Base-by-base conservation (phyloP, 345 rosid genomes). In the Geranium rotundifolium region DNA sequence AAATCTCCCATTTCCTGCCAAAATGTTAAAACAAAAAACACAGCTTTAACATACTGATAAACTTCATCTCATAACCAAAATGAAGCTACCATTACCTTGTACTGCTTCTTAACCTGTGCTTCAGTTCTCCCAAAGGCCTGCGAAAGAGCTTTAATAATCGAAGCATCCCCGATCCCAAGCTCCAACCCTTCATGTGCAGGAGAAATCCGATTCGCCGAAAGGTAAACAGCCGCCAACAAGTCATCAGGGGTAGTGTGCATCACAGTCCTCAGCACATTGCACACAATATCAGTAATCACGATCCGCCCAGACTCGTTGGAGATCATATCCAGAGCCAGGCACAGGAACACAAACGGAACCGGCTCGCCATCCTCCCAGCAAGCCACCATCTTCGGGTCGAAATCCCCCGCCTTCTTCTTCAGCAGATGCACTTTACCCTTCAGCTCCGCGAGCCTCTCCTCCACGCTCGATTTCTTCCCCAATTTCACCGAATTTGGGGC, bases 181-280 rank as follows among this genome's bases (percentile, higher is more conserved):
- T 90, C 97, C 63, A 90, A 52, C n/a, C 97, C 99, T 64, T 90
- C 92, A 54, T 90, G 97, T 17, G 97, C 87, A 5, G 99, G 90
- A 0, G 97, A 91, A 68, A 93, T 68, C 80, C 79, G 81, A 68
- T 86, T 83, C 1, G 91, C 96, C 29, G 85, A 67, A 62, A 90
- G 78, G 72, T 87, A 90, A 27, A 93, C 95, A 19, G 75, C 75
- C 0, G 88, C 75, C 19, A 80, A 64, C 84, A 90, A 80, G 77
- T 90, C 99, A 13, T 81, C 95, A 0, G 97, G 92, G 18, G 89
- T 83, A 0, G 84, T 86, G 15, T 71, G 80, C 66, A 93, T 88
- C 7, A 93, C 95, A 1, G 89, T 86, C 81, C 97, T 83, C 72
- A 93, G 60, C 87, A 76, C 81, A 67, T 93, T 93, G 67, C 95